phyloP scores from a whole-genome alignment of 2,329 filamentous ascomycete genomes.

The Malbranchea cinnamomea region DNA sequence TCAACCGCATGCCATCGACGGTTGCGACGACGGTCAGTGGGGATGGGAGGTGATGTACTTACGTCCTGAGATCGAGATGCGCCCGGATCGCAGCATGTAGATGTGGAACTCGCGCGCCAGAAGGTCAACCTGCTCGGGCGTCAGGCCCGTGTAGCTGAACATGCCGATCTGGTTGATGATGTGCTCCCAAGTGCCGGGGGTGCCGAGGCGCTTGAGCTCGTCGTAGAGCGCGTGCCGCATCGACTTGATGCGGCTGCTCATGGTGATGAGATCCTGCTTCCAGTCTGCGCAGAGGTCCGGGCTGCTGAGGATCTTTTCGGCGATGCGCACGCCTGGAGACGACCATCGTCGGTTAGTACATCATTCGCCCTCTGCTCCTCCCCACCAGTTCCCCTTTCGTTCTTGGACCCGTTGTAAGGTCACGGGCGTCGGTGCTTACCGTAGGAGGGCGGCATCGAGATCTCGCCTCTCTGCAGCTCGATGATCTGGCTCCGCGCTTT shows the following conservation, averaged over 20 bases:
- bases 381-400: no score
- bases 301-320: slow-evolving; percentile 52
- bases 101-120: slow-evolving; percentile 14
- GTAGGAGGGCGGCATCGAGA: slow-evolving; percentile 81
- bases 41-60: slow-evolving; percentile 7
- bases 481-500: slow-evolving; percentile 69
- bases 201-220: slow-evolving; percentile 70
- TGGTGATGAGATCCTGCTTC: slow-evolving; percentile 76
- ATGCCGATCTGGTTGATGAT: slow-evolving; percentile 64
- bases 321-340: slow-evolving; percentile 12
- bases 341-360: no score
- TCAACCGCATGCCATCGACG: no score
- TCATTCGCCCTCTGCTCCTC: no score
- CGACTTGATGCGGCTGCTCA: slow-evolving; percentile 83
- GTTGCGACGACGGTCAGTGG: no score
- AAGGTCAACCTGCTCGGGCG: slow-evolving; percentile 10
- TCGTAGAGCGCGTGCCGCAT: slow-evolving; percentile 69
- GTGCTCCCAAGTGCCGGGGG: slow-evolving; percentile 92
- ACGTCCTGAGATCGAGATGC: slow-evolving; percentile 15
- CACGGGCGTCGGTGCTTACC: slow-evolving; percentile 28
- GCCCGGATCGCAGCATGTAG: slow-evolving; percentile 15
- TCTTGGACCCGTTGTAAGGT: no score
- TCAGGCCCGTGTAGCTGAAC: slow-evolving; percentile 18
- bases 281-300: slow-evolving; percentile 65
- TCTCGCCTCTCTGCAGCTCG: slow-evolving; percentile 81